Conservation (phyloP, 345 rosid species). For the Aquilaria sinensis region DNA sequence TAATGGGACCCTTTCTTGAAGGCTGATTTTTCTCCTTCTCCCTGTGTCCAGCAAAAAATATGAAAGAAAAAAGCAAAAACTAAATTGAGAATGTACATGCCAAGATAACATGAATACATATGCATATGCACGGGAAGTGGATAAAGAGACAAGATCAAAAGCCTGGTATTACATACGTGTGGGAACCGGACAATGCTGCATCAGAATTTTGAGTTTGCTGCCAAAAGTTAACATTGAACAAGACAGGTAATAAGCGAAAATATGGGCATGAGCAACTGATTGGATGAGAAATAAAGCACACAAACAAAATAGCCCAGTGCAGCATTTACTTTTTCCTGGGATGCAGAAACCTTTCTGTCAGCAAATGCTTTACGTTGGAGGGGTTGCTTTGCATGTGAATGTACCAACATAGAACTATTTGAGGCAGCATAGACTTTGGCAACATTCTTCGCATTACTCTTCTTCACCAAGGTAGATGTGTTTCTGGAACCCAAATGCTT, state of each 20-base stretch:
- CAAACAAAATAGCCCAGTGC: neutral
- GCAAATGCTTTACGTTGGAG: constrained; percentile 44
- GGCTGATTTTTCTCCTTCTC: constrained; percentile 34
- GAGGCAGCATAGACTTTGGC: constrained; percentile 28
- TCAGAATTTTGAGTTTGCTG: constrained; percentile 59
- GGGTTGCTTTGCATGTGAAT: constrained; percentile 37
- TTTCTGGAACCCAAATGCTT: constrained; percentile 37
- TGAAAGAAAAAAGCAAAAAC: constrained; percentile 14
- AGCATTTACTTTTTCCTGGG: constrained; percentile 34
- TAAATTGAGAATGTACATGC: constrained; percentile 5
- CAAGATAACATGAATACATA: neutral
- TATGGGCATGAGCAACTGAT: constrained; percentile 4
- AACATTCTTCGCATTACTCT: constrained; percentile 32
- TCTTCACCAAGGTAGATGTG: constrained; percentile 35
- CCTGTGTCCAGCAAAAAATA: constrained; percentile 22
- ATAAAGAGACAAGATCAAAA: constrained; percentile 2
- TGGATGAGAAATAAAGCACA: neutral
- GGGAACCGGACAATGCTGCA: constrained; percentile 35
- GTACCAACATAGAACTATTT: constrained; percentile 32
- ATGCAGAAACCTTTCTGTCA: constrained; percentile 37
- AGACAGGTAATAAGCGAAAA: constrained; percentile 22
- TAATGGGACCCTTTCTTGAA: constrained; percentile 41
- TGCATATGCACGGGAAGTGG: neutral
- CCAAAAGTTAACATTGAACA: constrained; percentile 18
- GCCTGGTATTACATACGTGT: constrained; percentile 41